Evolutionary conservation across 768 basidiomycete genomes (phyloP).

Genomic region (Scleroderma citrinum): DNA sequence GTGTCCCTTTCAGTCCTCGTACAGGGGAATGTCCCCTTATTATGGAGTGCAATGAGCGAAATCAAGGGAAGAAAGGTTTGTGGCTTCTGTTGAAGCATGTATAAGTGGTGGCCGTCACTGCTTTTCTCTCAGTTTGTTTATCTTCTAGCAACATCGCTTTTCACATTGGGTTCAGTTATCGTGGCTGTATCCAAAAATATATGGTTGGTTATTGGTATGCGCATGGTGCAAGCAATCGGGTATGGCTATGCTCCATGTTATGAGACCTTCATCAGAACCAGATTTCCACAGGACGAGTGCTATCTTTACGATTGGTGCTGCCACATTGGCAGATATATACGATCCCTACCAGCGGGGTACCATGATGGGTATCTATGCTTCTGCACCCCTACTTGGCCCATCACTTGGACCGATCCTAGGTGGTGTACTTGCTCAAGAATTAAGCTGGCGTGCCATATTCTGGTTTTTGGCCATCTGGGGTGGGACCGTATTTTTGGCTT

Average conservation of each 20-base stretch:
- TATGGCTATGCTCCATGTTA: constrained; percentile 18
- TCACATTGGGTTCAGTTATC: constrained; percentile 50
- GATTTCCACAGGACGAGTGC: constrained; percentile 47
- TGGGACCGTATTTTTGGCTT: constrained; percentile 47
- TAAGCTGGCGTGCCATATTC: constrained; percentile 79
- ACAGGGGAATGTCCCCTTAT: constrained; percentile 47
- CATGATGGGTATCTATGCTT: constrained; percentile 79
- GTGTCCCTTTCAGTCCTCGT: constrained; percentile 67
- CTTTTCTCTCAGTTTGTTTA: constrained; percentile 45
- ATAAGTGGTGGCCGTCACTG: not conserved
- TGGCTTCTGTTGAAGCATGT: not conserved
- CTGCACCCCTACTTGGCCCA: constrained; percentile 72
- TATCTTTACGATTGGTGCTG: constrained; percentile 69
- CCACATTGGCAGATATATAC: constrained; percentile 75
- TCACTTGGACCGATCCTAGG: constrained; percentile 66
- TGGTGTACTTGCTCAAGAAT: constrained; percentile 58
- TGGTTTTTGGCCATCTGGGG: constrained; percentile 74
- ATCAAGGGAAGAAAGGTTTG: constrained; percentile 67
- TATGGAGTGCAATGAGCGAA: constrained; percentile 36
- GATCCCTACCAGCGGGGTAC: constrained; percentile 70
- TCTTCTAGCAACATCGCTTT: constrained; percentile 45
- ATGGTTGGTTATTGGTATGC: constrained; percentile 57
- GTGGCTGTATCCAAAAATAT: constrained; percentile 55
- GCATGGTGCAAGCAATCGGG: constrained; percentile 62
- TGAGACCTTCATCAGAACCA: not conserved